Conservation (phyloP, 2,329 filamentous ascomycete species). For the Didymella sp. region DNA sequence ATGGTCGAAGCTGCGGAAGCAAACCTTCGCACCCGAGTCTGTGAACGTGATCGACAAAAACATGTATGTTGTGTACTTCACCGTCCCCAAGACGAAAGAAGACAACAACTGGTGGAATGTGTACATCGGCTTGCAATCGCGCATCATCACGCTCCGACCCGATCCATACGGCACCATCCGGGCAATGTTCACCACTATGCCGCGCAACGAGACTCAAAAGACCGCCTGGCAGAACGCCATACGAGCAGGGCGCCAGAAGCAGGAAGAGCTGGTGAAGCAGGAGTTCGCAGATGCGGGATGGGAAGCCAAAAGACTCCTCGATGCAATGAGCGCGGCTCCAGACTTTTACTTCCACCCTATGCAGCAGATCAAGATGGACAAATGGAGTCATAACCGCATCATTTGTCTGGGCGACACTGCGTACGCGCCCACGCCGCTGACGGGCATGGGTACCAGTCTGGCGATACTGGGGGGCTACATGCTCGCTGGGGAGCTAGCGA, state of each 20-base stretch:
- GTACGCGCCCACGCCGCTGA: constrained; percentile 57
- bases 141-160: constrained; percentile 34
- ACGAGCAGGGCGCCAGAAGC: constrained; percentile 42
- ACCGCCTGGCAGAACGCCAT: constrained; percentile 37
- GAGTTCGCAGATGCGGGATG: constrained; percentile 53
- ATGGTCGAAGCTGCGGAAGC: constrained; percentile 54
- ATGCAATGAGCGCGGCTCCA: constrained; percentile 48
- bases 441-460: constrained; percentile 50
- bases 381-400: constrained; percentile 58
- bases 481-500: constrained; percentile 46
- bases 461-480: constrained; percentile 51
- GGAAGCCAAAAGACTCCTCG: constrained; percentile 53
- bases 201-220: constrained; percentile 25
- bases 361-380: constrained; percentile 54
- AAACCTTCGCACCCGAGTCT: constrained; percentile 32
- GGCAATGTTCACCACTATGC: constrained; percentile 50
- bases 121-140: constrained; percentile 48
- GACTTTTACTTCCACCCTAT: constrained; percentile 59
- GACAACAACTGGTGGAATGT: constrained; percentile 46
- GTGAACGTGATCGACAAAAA: constrained; percentile 27
- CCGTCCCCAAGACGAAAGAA: constrained; percentile 41
- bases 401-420: constrained; percentile 63
- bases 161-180: constrained; percentile 36
- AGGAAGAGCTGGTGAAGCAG: constrained; percentile 49
- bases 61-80: constrained; percentile 49